phyloP scores from a whole-genome alignment of 2,329 filamentous ascomycete genomes.

The Colletotrichum navitas region DNA sequence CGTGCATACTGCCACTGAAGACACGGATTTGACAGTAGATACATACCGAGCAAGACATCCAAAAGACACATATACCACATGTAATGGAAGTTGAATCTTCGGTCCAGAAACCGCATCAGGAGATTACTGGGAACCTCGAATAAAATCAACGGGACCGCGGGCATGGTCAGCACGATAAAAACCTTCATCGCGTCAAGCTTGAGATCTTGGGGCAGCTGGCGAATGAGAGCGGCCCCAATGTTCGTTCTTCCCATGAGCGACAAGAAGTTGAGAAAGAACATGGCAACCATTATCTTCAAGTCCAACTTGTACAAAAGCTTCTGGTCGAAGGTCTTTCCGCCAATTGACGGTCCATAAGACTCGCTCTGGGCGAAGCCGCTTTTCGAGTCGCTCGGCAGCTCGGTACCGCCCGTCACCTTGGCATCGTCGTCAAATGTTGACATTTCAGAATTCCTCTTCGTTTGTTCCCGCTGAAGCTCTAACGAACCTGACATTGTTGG shows the following conservation, averaged over 20 bases:
- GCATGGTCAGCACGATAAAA: conserved; percentile 44
- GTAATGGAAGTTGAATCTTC: conserved; percentile 37
- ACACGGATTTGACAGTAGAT: no score
- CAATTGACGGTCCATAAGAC: neutral
- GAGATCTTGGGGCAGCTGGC: conserved; percentile 45
- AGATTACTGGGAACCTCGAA: conserved; percentile 46
- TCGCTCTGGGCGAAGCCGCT: conserved; percentile 14
- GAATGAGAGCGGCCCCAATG: conserved; percentile 46
- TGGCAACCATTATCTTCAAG: conserved; percentile 44
- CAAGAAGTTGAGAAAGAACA: conserved; percentile 48
- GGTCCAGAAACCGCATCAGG: conserved; percentile 40
- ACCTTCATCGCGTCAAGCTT: conserved; percentile 44
- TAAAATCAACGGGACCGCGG: conserved; percentile 35
- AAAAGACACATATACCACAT: conserved; percentile 45
- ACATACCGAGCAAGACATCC: conserved; percentile 43
- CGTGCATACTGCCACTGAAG: neutral
- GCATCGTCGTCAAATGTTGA: conserved; percentile 7
- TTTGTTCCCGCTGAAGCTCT: conserved; percentile 1
- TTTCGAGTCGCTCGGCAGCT: neutral
- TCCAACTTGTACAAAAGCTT: conserved; percentile 49
- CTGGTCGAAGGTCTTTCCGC: conserved; percentile 17
- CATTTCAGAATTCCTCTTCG: conserved; percentile 18
- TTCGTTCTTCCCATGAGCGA: conserved; percentile 47
- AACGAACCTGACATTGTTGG: neutral
- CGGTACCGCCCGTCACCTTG: neutral